Evolutionary conservation across 176 grass and related monocot species (phyloP).

Genomic region (Oryza longistaminata): DNA sequence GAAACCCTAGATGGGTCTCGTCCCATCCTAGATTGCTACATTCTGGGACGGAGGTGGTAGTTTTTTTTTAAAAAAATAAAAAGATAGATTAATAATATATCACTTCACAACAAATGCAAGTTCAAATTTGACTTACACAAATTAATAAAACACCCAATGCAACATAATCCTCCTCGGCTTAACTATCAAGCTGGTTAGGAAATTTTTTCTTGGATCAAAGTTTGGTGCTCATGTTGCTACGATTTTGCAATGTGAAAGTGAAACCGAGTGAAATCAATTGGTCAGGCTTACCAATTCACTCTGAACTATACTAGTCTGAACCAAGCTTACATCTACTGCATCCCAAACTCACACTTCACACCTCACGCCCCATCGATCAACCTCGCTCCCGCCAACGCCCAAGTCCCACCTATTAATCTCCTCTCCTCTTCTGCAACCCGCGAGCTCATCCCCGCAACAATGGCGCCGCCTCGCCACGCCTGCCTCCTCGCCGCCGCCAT

Average conservation of each 20-base stretch:
- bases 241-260: background rate
- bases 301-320: background rate
- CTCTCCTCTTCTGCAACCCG: background rate
- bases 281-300: background rate
- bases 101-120: no score
- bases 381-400: slow-evolving; percentile 13
- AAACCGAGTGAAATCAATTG: background rate
- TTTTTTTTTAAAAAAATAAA: no score
- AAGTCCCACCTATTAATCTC: slow-evolving; percentile 24
- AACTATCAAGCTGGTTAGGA: no score
- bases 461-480: slow-evolving; percentile 15
- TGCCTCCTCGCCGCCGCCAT: background rate
- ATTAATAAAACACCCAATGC: no score
- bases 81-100: no score
- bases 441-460: background rate
- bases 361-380: slow-evolving; percentile 19
- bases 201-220: no score
- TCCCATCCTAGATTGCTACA: no score
- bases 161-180: no score
- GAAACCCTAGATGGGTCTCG: no score
- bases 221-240: background rate
- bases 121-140: no score
- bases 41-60: no score
- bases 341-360: background rate
- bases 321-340: background rate